Percentiles rank a stretch among this genome's conserved stretches.
These are phyloP conservation scores for Debaryomyces udenii DNA, from an alignment of 1,139 yeast genomes.

Conservation along the genomic window DNA sequence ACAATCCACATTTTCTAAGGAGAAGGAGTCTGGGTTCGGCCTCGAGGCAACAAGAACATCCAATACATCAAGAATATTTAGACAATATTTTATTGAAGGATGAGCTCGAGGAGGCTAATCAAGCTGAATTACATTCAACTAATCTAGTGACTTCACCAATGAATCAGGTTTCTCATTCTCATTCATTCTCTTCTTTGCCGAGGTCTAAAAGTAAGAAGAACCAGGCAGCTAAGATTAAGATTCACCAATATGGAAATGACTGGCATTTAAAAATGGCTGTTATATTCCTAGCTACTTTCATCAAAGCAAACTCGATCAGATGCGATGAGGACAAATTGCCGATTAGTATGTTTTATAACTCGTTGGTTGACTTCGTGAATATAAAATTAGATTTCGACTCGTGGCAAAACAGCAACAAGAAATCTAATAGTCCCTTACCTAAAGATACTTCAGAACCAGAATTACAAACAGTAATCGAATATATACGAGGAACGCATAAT, in stretches of 20 bases:
- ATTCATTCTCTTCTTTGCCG: slow-evolving; percentile 6
- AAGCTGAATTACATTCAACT: slow-evolving; percentile 4
- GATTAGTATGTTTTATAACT: slow-evolving; percentile 69
- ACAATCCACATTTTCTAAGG: slow-evolving; percentile 32
- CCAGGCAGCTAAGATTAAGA: slow-evolving; percentile 48
- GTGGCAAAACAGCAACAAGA: slow-evolving; percentile 59
- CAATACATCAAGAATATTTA: slow-evolving; percentile 25
- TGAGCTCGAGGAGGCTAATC: slow-evolving; percentile 14
- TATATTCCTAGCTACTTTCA: slow-evolving; percentile 55
- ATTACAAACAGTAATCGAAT: slow-evolving; percentile 45
- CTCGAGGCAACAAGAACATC: slow-evolving; percentile 8
- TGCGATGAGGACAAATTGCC: slow-evolving; percentile 37
- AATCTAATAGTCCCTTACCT: slow-evolving; percentile 12
- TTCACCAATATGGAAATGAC: slow-evolving; percentile 71
- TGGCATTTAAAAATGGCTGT: slow-evolving; percentile 81
- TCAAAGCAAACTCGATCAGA: slow-evolving; percentile 53
- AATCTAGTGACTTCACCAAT: slow-evolving; percentile 13
- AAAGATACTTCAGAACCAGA: slow-evolving; percentile 26
- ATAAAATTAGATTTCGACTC: slow-evolving; percentile 77
- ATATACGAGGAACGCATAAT: slow-evolving; percentile 44
- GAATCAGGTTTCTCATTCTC: slow-evolving; percentile 10
- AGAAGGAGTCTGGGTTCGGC: slow-evolving; percentile 15
- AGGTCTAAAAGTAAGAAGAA: slow-evolving; percentile 20
- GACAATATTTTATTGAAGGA: slow-evolving; percentile 20
- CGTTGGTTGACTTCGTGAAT: slow-evolving; percentile 79